Evolutionary conservation across 2,329 filamentous ascomycete species (phyloP), one percentile per base, ranked within the genome.

Genomic region (Fusarium sp.): DNA sequence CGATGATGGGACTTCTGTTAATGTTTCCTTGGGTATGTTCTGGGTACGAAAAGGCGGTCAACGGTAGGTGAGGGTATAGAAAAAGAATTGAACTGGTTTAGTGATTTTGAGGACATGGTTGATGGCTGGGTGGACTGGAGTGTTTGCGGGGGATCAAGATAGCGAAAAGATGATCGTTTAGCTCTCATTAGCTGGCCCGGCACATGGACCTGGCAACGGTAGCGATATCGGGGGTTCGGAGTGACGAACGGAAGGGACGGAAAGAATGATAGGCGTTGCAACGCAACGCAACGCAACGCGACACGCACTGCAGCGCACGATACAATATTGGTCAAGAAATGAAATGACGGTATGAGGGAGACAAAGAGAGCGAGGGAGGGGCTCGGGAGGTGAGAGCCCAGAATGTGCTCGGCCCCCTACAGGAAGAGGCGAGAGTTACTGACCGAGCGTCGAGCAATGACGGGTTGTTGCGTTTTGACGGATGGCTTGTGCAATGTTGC

Each of bases 381-480:
- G 27, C 30, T 24, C 18, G 41, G 56, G 40, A 40, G 32, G 22
- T 16, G 48, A 57, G 41, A 52, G 30, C 22, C 46, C 42, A 34
- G 29, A 59, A 44, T 34, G 59, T 42, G 61, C 32, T 32, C 65
- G 66, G 69, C n/a, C 49, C 57, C 52, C 69, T 57, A 66, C 68
- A 71, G 53, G 32, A 56, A 66, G 60, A 69, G 57, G 60, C 69
- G 65, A 71, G 60, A 54, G 48, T 56, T 51, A 34, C 62, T 71
- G 60, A 69, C 69, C 68, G 68, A 71, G 68, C 46, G 67, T 56
- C 49, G 46, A 54, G 52, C 24, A 48, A 41, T 30, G 34, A 58
- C 69, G 69, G 65, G 53, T 48, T 42, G 60, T 25, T 64, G 69
- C 56, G 55, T 71, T 66, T 55, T 57, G 65, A 61, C 46, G 68